A percentile compares a stretch with the other conserved stretches of the same genome.
Conservation (phyloP, 805 yeast genomes). For the Candida insectorum region DNA sequence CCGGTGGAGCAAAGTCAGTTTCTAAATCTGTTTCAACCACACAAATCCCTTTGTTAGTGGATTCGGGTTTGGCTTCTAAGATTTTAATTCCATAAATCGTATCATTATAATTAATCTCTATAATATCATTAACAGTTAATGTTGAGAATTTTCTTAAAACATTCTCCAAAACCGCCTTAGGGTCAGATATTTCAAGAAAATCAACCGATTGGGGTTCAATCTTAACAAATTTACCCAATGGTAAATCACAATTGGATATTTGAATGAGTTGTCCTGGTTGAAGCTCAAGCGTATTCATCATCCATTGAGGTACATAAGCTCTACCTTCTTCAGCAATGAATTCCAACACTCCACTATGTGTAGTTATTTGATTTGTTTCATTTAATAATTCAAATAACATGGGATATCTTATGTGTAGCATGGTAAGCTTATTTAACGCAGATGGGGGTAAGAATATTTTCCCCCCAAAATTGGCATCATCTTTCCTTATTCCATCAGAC, state of each 20-base stretch:
- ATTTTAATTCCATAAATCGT: slow-evolving; percentile 76
- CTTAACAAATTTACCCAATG: slow-evolving; percentile 84
- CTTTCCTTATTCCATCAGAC: slow-evolving; percentile 70
- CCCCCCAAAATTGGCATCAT: slow-evolving; percentile 88
- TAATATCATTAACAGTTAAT: slow-evolving; percentile 75
- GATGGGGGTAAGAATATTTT: slow-evolving; percentile 93
- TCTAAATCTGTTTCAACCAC: slow-evolving; percentile 95
- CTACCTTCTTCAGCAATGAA: slow-evolving; percentile 98
- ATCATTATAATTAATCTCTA: slow-evolving; percentile 82
- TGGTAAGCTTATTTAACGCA: slow-evolving; percentile 81
- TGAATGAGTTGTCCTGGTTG: slow-evolving; percentile 80
- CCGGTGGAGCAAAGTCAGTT: slow-evolving; percentile 98
- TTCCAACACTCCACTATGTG: slow-evolving; percentile 94
- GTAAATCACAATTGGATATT: slow-evolving; percentile 73
- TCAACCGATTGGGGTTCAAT: slow-evolving; percentile 94
- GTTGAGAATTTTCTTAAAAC: slow-evolving; percentile 89
- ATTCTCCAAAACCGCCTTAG: slow-evolving; percentile 93
- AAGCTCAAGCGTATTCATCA: slow-evolving; percentile 73
- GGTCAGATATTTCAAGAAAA: slow-evolving; percentile 89
- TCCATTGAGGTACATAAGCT: slow-evolving; percentile 94
- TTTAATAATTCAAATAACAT: slow-evolving; percentile 84
- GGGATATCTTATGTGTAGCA: slow-evolving; percentile 91
- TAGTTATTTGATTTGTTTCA: slow-evolving; percentile 54
- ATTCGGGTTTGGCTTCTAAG: slow-evolving; percentile 81
- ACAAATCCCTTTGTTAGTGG: slow-evolving; percentile 65